These are phyloP conservation scores for Eucalyptus caleyi DNA, from an alignment of 345 rosid species.

Conservation along the genomic window DNA sequence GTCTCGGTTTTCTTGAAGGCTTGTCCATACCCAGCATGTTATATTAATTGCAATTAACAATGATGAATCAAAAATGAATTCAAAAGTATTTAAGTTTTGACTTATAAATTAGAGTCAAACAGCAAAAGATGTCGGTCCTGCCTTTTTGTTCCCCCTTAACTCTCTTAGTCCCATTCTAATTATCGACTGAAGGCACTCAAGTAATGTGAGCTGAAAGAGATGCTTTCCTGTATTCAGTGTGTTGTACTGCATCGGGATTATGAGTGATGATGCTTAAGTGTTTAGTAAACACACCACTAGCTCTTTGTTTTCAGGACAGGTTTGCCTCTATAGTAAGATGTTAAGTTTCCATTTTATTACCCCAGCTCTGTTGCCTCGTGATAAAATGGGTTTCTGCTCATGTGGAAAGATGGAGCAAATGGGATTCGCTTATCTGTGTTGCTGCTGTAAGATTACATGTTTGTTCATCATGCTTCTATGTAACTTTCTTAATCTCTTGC, in stretches of 20 bases:
- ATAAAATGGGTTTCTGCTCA: neutral
- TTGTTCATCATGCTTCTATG: neutral
- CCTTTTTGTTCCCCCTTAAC: neutral
- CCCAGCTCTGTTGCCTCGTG: neutral
- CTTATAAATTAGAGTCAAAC: neutral
- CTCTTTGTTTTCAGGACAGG: neutral
- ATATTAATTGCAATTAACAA: neutral
- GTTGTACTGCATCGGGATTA: neutral
- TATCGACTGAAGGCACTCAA: neutral
- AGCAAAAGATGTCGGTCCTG: neutral
- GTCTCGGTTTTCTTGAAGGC: neutral
- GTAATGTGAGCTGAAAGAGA: neutral
- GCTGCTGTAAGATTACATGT: neutral
- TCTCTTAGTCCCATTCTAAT: neutral
- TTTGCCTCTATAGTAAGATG: neutral
- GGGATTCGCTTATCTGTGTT: neutral
- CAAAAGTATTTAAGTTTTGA: neutral
- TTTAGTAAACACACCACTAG: neutral
- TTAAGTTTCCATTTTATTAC: neutral
- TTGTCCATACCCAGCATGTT: neutral
- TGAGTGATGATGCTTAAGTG: neutral
- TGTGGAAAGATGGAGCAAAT: neutral
- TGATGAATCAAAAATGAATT: neutral
- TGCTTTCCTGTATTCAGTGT: neutral
- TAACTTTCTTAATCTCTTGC: constrained; percentile 1